A percentile compares a stretch with the other conserved stretches of the same genome.
These are phyloP conservation scores for Tephrocybe sp. DNA, from an alignment of 768 basidiomycete species.

Conservation along the genomic window DNA sequence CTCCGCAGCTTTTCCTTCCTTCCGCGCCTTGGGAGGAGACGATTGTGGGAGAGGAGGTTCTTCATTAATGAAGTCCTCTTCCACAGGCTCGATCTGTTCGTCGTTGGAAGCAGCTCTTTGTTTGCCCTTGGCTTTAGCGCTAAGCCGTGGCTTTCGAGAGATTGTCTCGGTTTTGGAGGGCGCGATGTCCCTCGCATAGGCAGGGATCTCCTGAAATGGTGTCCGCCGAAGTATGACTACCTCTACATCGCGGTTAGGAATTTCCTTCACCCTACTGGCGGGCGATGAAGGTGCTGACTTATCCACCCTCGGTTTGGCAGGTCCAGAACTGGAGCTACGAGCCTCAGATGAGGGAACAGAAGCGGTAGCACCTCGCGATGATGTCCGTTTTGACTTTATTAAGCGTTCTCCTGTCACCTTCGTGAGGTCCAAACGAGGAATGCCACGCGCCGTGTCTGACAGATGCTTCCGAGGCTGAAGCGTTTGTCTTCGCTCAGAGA, in stretches of 20 bases:
- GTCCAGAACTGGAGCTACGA: not conserved
- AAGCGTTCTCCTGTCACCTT: constrained; percentile 1
- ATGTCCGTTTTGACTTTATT: not conserved
- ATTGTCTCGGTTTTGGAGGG: not conserved
- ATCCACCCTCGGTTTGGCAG: not conserved
- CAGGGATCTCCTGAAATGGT: not conserved
- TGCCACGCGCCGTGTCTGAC: not conserved
- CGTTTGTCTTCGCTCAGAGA: constrained; percentile 1
- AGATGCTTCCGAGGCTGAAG: constrained; percentile 1
- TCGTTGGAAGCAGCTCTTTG: constrained; percentile 5
- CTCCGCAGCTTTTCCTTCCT: not conserved
- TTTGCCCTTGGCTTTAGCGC: constrained; percentile 16
- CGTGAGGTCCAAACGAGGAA: constrained; percentile 17
- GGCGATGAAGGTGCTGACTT: not conserved
- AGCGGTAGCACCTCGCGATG: not conserved
- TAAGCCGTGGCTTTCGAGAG: not conserved
- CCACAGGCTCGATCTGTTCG: not conserved
- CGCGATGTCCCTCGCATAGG: not conserved
- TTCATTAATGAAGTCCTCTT: constrained; percentile 1
- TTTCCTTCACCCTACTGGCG: not conserved
- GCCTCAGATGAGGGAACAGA: not conserved
- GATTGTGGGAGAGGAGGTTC: constrained; percentile 23
- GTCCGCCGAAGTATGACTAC: constrained; percentile 11
- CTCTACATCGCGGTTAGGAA: constrained; percentile 9
- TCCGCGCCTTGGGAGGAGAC: constrained; percentile 6